phyloP scores from a whole-genome alignment of 306 rosid genomes.

The Adenanthera pavonina region DNA sequence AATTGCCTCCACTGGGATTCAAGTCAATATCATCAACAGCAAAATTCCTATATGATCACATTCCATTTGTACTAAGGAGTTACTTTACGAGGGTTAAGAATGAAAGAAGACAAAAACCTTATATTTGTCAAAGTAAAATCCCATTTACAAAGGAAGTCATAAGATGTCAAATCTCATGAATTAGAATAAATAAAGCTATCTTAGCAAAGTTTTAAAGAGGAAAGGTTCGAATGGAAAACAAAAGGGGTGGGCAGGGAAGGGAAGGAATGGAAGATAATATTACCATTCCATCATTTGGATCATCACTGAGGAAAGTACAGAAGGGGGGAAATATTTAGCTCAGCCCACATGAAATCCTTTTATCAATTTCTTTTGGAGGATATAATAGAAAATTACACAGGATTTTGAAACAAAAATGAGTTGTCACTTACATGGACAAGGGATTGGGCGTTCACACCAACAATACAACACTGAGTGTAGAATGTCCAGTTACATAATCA shows the following conservation, averaged over 20 bases:
- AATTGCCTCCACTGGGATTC: conserved; percentile 7
- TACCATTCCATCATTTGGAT: not conserved
- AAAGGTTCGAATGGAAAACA: not conserved
- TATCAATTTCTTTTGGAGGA: not conserved
- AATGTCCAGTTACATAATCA: not conserved
- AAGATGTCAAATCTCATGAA: not conserved
- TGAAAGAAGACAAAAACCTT: not conserved
- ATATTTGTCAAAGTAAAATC: not conserved
- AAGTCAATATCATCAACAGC: not conserved
- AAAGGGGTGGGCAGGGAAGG: not conserved
- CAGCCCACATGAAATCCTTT: not conserved
- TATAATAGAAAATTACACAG: not conserved
- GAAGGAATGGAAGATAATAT: not conserved
- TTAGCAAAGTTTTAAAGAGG: not conserved
- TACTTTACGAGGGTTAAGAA: not conserved
- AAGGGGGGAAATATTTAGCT: not conserved
- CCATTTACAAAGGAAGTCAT: not conserved
- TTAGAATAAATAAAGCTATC: not conserved
- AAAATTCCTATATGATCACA: not conserved
- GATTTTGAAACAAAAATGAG: not conserved
- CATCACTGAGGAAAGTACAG: not conserved
- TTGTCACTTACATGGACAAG: not conserved
- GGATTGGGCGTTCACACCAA: not conserved
- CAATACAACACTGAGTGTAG: not conserved
- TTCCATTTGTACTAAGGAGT: not conserved